These are phyloP conservation scores for Vinca minor DNA, from an alignment of 257 asterid genomes.

Conservation along the genomic window DNA sequence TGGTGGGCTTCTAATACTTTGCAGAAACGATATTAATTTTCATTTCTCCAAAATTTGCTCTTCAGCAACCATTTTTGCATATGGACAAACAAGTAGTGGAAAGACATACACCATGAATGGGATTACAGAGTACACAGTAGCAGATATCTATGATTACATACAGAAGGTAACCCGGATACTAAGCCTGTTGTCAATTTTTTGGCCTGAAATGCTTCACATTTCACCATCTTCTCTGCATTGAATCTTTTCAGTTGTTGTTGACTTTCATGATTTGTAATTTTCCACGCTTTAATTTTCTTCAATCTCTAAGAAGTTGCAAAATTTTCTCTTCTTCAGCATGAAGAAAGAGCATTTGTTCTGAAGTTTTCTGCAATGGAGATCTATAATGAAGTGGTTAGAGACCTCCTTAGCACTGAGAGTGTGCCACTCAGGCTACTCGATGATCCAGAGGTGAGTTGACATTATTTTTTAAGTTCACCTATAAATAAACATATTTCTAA, in stretches of 20 bases:
- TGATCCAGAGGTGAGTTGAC: conserved; percentile 89
- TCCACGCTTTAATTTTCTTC: neutral
- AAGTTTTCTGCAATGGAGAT: conserved; percentile 97
- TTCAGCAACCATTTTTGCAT: conserved; percentile 93
- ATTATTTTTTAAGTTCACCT: conserved; percentile 15
- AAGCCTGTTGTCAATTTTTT: neutral
- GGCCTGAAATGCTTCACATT: conserved; percentile 1
- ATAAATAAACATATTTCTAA: conserved; percentile 13
- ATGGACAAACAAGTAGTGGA: conserved; percentile 99
- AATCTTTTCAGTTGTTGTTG: conserved; percentile 7
- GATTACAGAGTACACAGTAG: conserved; percentile 81
- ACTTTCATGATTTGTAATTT: neutral
- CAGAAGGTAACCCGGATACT: conserved; percentile 25
- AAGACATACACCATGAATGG: conserved; percentile 99
- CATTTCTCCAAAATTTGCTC: conserved; percentile 14
- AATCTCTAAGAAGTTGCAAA: neutral
- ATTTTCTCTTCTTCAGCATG: conserved; percentile 46
- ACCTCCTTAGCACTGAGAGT: conserved; percentile 80
- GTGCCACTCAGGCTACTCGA: conserved; percentile 80
- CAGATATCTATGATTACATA: conserved; percentile 49
- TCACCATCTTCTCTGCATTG: neutral
- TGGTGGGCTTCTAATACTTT: conserved; percentile 5
- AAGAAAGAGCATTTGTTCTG: conserved; percentile 83
- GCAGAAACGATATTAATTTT: conserved; percentile 1
- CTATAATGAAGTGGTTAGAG: conserved; percentile 93